Evolutionary conservation across 495 filamentous ascomycete genomes (phyloP), one percentile per base, ranked within the genome.

Genomic region (Penicillium atrosanguineum): DNA sequence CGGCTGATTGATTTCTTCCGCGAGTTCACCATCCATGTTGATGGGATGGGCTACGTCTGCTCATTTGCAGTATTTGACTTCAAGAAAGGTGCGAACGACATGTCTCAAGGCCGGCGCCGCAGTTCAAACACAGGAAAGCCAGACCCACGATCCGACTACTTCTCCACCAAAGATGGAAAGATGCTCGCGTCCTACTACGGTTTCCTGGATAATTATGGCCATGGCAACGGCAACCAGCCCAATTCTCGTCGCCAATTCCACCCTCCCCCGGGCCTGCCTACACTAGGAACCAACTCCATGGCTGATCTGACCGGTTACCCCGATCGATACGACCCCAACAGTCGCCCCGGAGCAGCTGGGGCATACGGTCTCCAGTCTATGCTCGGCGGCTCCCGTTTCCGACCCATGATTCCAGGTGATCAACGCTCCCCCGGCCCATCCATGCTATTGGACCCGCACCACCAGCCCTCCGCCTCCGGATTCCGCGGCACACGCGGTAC

Each of bases 11-110:
- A 98, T 64, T 98, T 98, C 72, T 97, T 98, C 73, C 83, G 94
- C 15, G 94, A 98, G 65, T 97, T 96, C 62, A 96, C 94, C 1
- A 84, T 98, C 18, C 93, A 97, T 61, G 91, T 98, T 11, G 95
- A 98, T 72, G 94, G 94, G 0, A 79, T 98, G 51, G 94, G 94
- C 34, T 90, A 95, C 63, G 89, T 97, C 18, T 98, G 94, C 68
- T 95, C 90, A 14, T 97, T 96, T 71, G 94, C 92, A 18, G 90
- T 96, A n/a, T 98, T 98, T 59, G 89, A 96, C 57, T 98, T 97
- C 76, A 89, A 96, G 68, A 92, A 88, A 61, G 88, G 85, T 23
- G 74, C 80, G 16, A 85, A 86, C 51, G 83, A 77, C 47, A 74
- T 73, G 21, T 70, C 74, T 23, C 73, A 71, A 48, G 61, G 57